Conservation (phyloP, 2,329 filamentous ascomycete genomes). For the Hypoxylon sp. region DNA sequence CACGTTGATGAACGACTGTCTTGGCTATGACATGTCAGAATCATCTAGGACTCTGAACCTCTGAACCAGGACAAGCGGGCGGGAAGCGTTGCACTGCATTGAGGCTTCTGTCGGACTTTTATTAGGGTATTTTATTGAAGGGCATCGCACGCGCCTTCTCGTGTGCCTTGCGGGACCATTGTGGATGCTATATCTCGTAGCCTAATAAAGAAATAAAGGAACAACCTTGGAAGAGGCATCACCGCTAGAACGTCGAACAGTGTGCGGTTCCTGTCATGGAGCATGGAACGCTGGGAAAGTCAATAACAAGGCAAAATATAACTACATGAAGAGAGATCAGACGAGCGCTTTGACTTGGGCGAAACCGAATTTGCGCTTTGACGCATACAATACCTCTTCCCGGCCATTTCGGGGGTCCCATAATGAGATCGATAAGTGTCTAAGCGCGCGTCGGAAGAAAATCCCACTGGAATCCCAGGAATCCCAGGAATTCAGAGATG, state of each 20-base stretch:
- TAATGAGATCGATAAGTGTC: constrained; percentile 42
- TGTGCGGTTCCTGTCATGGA: constrained; percentile 1
- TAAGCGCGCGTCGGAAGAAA: constrained; percentile 44
- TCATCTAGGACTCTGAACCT: constrained; percentile 16
- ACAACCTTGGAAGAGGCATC: constrained; percentile 1
- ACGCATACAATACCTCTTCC: constrained; percentile 22
- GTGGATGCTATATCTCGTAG: constrained; percentile 41
- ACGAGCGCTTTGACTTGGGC: constrained; percentile 45
- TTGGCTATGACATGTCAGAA: constrained; percentile 43
- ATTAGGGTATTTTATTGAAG: constrained; percentile 40
- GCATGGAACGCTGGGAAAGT: constrained; percentile 2
- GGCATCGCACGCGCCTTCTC: constrained; percentile 38
- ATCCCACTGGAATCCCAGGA: constrained; percentile 19
- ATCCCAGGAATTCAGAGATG: constrained; percentile 35
- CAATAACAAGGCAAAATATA: constrained; percentile 31
- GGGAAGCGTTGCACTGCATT: constrained; percentile 39
- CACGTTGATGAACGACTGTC: constrained; percentile 32
- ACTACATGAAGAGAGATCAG: constrained; percentile 40
- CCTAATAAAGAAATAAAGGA: constrained; percentile 23
- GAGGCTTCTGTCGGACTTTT: constrained; percentile 38
- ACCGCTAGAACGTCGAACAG: constrained; percentile 13
- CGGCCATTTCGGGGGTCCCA: constrained; percentile 39
- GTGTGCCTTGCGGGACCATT: constrained; percentile 24
- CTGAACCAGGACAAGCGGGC: constrained; percentile 6
- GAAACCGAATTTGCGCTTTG: constrained; percentile 47